Evolutionary conservation across 176 grass and related monocot species (phyloP).

Genomic region (Musa acuminata): DNA sequence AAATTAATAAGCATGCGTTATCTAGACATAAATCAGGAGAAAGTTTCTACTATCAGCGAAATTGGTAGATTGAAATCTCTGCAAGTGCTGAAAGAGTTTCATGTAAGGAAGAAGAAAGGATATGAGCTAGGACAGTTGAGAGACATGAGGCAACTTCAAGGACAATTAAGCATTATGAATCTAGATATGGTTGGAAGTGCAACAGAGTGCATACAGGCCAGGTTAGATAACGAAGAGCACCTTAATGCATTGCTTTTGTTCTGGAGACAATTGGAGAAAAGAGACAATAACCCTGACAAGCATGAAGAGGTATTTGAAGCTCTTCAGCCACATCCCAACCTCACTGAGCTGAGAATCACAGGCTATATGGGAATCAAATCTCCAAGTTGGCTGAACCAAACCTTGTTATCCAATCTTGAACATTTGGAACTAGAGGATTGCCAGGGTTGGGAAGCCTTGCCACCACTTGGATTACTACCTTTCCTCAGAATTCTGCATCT

Average conservation of each 20-base stretch:
- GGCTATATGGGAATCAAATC: slow-evolving; percentile 24
- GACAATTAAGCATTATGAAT: slow-evolving; percentile 21
- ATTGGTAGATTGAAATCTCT: slow-evolving; percentile 25
- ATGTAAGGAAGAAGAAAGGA: slow-evolving; percentile 1
- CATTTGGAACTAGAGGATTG: slow-evolving; percentile 17
- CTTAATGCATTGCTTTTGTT: slow-evolving; percentile 22
- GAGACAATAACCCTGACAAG: slow-evolving; percentile 2
- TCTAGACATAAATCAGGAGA: slow-evolving; percentile 2
- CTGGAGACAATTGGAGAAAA: slow-evolving; percentile 4
- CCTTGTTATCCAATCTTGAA: slow-evolving; percentile 17
- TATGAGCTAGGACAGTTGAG: slow-evolving; percentile 16
- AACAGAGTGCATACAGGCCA: slow-evolving; percentile 8
- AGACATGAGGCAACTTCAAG: slow-evolving; percentile 21
- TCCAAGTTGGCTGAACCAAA: slow-evolving; percentile 22
- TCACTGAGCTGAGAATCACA: slow-evolving; percentile 18
- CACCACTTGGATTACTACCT: slow-evolving; percentile 29
- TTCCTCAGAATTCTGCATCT: slow-evolving; percentile 28
- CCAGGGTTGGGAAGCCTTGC: slow-evolving; percentile 16
- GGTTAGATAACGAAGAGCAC: slow-evolving; percentile 20
- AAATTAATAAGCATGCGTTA: slow-evolving; percentile 31
- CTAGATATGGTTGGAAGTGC: slow-evolving; percentile 12
- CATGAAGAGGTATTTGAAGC: slow-evolving; percentile 23
- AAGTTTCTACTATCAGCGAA: slow-evolving; percentile 4
- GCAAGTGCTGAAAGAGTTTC: slow-evolving; percentile 11
- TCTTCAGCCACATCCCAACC: slow-evolving; percentile 26